These are phyloP conservation scores for Mallotus repandus DNA, from an alignment of 441 rosid species.

Conservation along the genomic window DNA sequence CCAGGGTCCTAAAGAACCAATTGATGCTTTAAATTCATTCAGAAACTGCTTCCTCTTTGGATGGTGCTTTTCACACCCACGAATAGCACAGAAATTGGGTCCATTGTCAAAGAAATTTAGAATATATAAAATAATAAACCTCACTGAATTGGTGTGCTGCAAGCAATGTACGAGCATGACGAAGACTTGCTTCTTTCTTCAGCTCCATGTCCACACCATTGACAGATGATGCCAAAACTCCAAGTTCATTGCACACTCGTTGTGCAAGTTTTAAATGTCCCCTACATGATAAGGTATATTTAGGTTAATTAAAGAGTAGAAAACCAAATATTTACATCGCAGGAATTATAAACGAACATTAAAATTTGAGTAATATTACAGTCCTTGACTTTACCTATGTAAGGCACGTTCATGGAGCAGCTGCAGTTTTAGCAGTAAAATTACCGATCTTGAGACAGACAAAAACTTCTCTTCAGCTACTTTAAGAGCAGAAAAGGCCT, in stretches of 20 bases:
- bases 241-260: constrained; percentile 80
- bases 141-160: constrained; percentile 91
- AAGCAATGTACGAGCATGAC: constrained; percentile 88
- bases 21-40: not conserved
- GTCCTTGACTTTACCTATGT: constrained; percentile 57
- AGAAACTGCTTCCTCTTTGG: not conserved
- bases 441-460: constrained; percentile 72
- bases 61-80: not conserved
- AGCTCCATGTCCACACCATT: constrained; percentile 88
- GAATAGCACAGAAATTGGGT: not conserved
- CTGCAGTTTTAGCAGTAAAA: constrained; percentile 80
- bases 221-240: constrained; percentile 74
- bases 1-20: not conserved
- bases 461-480: constrained; percentile 74
- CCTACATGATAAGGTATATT: constrained; percentile 37
- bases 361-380: constrained; percentile 17
- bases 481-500: constrained; percentile 88
- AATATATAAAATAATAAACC: constrained; percentile 43
- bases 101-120: not conserved
- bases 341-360: not conserved
- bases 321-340: not conserved
- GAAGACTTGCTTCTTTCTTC: constrained; percentile 89
- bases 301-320: constrained; percentile 23
- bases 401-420: constrained; percentile 87
- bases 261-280: constrained; percentile 89